Evolutionary conservation across 352 stramenopile species (phyloP).

Genomic region (Phytophthora uliginosa): DNA sequence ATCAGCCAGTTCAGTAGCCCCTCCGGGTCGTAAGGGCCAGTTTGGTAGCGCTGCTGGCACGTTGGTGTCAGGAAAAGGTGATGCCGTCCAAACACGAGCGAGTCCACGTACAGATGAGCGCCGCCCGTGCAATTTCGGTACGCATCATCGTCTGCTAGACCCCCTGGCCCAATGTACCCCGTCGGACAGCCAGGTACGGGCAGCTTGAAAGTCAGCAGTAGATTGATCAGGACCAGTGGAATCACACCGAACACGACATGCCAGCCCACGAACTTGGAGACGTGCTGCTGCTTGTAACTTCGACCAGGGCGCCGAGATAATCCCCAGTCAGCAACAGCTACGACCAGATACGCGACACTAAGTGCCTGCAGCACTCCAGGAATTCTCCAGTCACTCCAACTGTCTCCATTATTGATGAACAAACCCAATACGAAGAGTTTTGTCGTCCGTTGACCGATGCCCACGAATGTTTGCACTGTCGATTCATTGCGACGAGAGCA

Average conservation of each 20-base stretch:
- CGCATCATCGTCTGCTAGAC: conserved; percentile 46
- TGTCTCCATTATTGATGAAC: conserved; percentile 75
- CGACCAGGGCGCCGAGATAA: conserved; percentile 5
- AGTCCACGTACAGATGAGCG: conserved; percentile 80
- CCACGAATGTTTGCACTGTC: conserved; percentile 3
- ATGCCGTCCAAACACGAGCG: conserved; percentile 57
- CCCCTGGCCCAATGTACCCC: conserved; percentile 81
- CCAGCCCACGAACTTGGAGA: conserved; percentile 6
- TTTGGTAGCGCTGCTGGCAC: conserved; percentile 63
- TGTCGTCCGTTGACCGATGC: conserved; percentile 33
- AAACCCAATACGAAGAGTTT: conserved; percentile 77
- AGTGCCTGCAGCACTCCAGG: conserved; percentile 85
- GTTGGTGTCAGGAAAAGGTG: conserved; percentile 81
- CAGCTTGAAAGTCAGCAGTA: conserved; percentile 62
- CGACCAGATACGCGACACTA: conserved; percentile 50
- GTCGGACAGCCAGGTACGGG: conserved; percentile 74
- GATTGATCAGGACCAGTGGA: conserved; percentile 55
- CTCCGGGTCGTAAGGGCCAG: conserved; percentile 80
- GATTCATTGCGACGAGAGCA: neutral
- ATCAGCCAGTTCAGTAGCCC: conserved; percentile 84
- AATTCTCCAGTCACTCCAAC: conserved; percentile 71
- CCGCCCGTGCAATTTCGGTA: conserved; percentile 82
- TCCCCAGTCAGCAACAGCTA: conserved; percentile 26
- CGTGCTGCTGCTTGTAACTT: neutral
- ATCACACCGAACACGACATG: conserved; percentile 47